Conservation (phyloP, 805 yeast species). For the Tetrapisispora namnaoensis region DNA sequence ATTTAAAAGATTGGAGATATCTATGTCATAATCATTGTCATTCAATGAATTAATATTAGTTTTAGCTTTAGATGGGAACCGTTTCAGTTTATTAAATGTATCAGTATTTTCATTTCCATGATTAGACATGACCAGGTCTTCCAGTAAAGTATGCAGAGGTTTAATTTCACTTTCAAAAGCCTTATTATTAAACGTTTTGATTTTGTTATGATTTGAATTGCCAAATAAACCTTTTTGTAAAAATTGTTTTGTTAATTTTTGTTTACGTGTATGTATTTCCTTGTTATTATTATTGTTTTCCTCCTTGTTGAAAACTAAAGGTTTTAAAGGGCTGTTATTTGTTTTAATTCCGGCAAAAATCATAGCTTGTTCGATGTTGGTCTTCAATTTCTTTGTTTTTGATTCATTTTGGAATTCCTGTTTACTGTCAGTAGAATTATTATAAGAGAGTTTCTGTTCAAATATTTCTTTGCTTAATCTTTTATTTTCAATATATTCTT, state of each 20-base stretch:
- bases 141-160: neutral
- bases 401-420: neutral
- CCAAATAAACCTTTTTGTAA: neutral
- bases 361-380: conserved; percentile 19
- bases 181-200: neutral
- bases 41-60: neutral
- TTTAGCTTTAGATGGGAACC: neutral
- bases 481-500: neutral
- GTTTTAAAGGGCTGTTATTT: conserved; percentile 6
- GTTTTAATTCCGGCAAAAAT: conserved; percentile 18
- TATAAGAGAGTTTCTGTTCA: neutral
- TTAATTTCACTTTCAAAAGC: neutral
- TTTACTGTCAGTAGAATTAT: neutral
- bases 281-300: neutral
- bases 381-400: conserved; percentile 3
- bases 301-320: conserved; percentile 8
- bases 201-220: neutral
- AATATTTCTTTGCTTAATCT: neutral
- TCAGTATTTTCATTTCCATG: neutral
- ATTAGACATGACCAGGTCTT: neutral
- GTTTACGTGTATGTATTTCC: neutral
- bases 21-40: neutral
- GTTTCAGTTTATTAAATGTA: neutral
- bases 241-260: neutral
- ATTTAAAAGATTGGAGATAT: neutral